These are phyloP conservation scores for Pseudozyma sp. DNA, from an alignment of 1,284 basidiomycete species.

Conservation along the genomic window DNA sequence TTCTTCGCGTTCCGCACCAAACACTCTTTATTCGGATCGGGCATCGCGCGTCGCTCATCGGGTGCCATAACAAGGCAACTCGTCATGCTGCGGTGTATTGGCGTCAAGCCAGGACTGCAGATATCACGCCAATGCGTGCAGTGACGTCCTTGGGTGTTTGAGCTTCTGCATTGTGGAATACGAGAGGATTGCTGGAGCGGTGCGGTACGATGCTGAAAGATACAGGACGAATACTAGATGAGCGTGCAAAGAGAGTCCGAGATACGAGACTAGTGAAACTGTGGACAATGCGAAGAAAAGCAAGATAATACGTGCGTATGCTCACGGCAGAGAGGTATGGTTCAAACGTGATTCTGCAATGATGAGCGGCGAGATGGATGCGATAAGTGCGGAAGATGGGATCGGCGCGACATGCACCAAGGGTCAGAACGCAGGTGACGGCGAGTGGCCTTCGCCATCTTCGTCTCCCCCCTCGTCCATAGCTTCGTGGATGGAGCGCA, in stretches of 20 bases:
- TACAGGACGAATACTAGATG: neutral
- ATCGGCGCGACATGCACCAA: neutral
- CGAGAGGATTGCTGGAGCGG: neutral
- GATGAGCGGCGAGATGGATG: neutral
- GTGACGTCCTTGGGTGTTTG: too few relatives aligned
- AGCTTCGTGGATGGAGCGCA: constrained; percentile 38
- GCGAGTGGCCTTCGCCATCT: constrained; percentile 5
- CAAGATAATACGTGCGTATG: too few relatives aligned
- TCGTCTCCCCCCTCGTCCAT: constrained; percentile 34
- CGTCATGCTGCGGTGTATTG: too few relatives aligned
- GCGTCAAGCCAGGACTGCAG: too few relatives aligned
- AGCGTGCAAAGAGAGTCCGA: constrained; percentile 3
- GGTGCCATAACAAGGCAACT: neutral
- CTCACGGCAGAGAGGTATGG: neutral
- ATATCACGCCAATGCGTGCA: too few relatives aligned
- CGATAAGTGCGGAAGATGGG: too few relatives aligned
- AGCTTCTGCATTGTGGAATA: neutral
- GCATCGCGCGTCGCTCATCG: constrained; percentile 5
- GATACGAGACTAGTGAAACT: neutral
- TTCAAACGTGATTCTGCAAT: neutral
- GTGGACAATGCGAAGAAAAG: neutral
- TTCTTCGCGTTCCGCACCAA: constrained; percentile 31
- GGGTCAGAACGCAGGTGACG: constrained; percentile 19
- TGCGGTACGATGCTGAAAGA: constrained; percentile 6
- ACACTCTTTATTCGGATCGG: constrained; percentile 6